Conservation (phyloP, 176 grass and related monocot genomes). For the Rhynchospora tenuis region DNA sequence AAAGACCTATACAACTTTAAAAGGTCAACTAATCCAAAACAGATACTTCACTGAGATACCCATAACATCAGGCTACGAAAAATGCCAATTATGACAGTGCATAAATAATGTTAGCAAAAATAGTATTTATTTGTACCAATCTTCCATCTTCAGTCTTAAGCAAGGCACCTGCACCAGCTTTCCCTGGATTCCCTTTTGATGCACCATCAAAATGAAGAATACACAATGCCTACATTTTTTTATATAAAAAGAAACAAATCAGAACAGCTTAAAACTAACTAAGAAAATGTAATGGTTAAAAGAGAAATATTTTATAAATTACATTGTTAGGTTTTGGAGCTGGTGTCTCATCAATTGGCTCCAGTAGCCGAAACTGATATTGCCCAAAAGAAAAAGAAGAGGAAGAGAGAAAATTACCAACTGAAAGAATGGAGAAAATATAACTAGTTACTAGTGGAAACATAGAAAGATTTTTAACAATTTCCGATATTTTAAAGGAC, state of each 20-base stretch:
- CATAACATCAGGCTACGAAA: neutral
- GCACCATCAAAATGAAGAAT: constrained; percentile 75
- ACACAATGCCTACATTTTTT: constrained; percentile 43
- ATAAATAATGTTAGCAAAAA: neutral
- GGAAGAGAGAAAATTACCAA: neutral
- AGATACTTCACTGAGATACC: neutral
- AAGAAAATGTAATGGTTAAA: neutral
- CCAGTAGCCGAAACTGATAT: neutral
- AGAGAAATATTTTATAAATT: constrained; percentile 1
- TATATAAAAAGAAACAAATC: neutral
- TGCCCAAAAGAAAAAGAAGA: neutral
- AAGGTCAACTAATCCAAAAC: neutral
- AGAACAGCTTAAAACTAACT: neutral
- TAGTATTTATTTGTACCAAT: constrained; percentile 41
- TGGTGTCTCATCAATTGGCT: neutral
- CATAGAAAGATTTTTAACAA: neutral
- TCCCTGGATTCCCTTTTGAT: constrained; percentile 92
- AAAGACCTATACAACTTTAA: neutral
- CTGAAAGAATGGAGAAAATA: neutral
- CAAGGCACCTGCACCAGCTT: constrained; percentile 75
- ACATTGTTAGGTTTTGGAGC: constrained; percentile 11
- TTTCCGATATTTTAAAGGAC: constrained; percentile 31
- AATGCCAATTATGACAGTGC: neutral
- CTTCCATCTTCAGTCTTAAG: constrained; percentile 62
- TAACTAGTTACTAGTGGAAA: neutral